Evolutionary conservation across 2,329 filamentous ascomycete species (phyloP).

Genomic region (Aspergillus carbonarius): DNA sequence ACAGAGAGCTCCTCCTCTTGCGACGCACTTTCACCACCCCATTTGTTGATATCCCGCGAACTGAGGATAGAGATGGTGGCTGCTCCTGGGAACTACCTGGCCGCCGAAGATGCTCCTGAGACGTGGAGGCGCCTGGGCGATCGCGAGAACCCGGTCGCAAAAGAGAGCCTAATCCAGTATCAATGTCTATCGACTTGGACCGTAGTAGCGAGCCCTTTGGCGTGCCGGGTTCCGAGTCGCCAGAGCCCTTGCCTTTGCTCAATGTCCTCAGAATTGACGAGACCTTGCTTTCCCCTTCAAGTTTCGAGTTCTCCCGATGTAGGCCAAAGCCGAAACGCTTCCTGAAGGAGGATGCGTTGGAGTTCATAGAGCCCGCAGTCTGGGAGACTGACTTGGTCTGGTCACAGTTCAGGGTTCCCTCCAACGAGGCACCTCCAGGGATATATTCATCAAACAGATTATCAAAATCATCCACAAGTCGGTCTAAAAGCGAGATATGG

Average conservation of each 20-base stretch:
- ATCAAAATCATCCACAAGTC: slow-evolving; percentile 85
- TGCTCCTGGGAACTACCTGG: slow-evolving; percentile 51
- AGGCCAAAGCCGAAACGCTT: slow-evolving; percentile 81
- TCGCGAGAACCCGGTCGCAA: slow-evolving; percentile 58
- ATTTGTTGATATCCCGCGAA: slow-evolving; percentile 53
- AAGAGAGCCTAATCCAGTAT: slow-evolving; percentile 48
- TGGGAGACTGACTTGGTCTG: slow-evolving; percentile 60
- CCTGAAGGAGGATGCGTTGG: slow-evolving; percentile 81
- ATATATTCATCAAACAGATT: slow-evolving; percentile 73
- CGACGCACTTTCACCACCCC: slow-evolving; percentile 53
- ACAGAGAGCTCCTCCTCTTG: slow-evolving; percentile 88
- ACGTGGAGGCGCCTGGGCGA: slow-evolving; percentile 50
- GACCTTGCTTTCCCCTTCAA: slow-evolving; percentile 65
- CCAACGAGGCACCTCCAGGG: slow-evolving; percentile 46
- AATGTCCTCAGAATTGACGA: slow-evolving; percentile 82
- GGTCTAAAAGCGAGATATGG: slow-evolving; percentile 85
- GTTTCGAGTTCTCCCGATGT: slow-evolving; percentile 76
- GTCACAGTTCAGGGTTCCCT: slow-evolving; percentile 50
- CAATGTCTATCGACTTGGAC: slow-evolving; percentile 76
- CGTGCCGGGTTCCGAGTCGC: slow-evolving; percentile 64
- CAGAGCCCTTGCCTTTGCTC: slow-evolving; percentile 71
- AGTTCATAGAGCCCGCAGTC: slow-evolving; percentile 72
- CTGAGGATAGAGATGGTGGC: slow-evolving; percentile 46
- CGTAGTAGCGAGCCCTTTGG: slow-evolving; percentile 67
- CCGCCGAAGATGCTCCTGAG: slow-evolving; percentile 47